A percentile compares a stretch with the other conserved stretches of the same genome.
phyloP scores from a whole-genome alignment of 257 asterid species.

The Pogostemon cablin region DNA sequence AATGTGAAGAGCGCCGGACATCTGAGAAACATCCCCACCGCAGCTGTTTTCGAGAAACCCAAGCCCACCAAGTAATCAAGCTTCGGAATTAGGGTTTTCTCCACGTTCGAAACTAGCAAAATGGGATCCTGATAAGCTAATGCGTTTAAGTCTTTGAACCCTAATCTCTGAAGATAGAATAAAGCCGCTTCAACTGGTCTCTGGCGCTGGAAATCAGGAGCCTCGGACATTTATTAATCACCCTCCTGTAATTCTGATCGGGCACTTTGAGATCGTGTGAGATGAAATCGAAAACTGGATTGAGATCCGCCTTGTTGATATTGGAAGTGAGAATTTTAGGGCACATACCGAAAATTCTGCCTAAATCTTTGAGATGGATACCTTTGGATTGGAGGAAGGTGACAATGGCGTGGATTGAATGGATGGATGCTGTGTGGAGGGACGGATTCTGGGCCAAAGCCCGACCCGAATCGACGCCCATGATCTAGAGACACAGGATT shows the following conservation, averaged over 20 bases:
- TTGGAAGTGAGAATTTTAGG: constrained; percentile 76
- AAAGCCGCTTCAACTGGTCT: constrained; percentile 79
- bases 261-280: constrained; percentile 64
- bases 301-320: constrained; percentile 51
- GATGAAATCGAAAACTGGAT: constrained; percentile 74
- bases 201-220: constrained; percentile 60
- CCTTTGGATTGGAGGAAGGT: constrained; percentile 86
- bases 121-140: constrained; percentile 76
- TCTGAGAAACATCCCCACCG: constrained; percentile 68
- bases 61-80: constrained; percentile 52
- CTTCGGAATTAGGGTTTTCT: constrained; percentile 83
- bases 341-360: constrained; percentile 85
- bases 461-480: constrained; percentile 90
- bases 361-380: constrained; percentile 78
- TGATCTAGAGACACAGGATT: constrained; percentile 85
- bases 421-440: constrained; percentile 62
- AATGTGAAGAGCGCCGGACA: constrained; percentile 83
- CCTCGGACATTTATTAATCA: constrained; percentile 81
- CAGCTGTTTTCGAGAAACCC: constrained; percentile 64
- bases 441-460: constrained; percentile 76
- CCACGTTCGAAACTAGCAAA: constrained; percentile 76
- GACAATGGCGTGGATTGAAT: constrained; percentile 65
- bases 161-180: constrained; percentile 71
- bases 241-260: constrained; percentile 55
- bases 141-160: constrained; percentile 56